These are phyloP conservation scores for Colletotrichum abscissum DNA, from an alignment of 2,329 filamentous ascomycete species.

Conservation along the genomic window DNA sequence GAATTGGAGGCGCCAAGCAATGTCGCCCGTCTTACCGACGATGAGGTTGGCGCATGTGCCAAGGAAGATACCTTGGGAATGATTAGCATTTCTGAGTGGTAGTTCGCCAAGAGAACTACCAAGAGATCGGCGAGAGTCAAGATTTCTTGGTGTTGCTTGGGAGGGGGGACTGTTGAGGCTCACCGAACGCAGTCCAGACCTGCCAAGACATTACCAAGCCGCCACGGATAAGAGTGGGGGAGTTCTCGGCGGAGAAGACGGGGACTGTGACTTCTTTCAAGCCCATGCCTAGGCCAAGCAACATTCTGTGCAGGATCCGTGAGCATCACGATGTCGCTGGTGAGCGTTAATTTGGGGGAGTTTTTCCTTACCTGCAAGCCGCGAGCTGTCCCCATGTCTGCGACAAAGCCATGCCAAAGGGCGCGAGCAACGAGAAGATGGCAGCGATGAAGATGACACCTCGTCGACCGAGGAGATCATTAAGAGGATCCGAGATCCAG, in stretches of 20 bases:
- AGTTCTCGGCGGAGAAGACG: slow-evolving; percentile 64
- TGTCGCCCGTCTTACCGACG: slow-evolving; percentile 67
- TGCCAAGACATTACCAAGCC: slow-evolving; percentile 67
- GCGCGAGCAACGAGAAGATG: slow-evolving; percentile 70
- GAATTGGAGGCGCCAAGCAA: slow-evolving; percentile 73
- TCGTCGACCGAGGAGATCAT: slow-evolving; percentile 68
- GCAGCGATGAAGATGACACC: slow-evolving; percentile 73
- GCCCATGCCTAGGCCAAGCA: slow-evolving; percentile 72
- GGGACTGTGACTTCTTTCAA: slow-evolving; percentile 61
- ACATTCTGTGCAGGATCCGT: slow-evolving; percentile 40
- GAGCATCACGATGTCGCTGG: neutral
- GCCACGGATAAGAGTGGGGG: slow-evolving; percentile 63
- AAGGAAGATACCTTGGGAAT: slow-evolving; percentile 67
- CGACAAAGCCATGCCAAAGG: slow-evolving; percentile 69
- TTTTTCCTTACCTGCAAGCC: slow-evolving; percentile 57
- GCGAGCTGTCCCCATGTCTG: slow-evolving; percentile 70
- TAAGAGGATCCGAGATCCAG: slow-evolving; percentile 73
- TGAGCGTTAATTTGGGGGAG: neutral
- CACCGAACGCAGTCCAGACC: slow-evolving; percentile 63
- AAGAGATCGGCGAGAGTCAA: neutral
- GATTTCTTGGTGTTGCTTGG: neutral
- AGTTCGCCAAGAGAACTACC: neutral
- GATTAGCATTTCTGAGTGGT: neutral
- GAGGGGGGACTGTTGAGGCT: neutral
- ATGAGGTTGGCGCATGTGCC: slow-evolving; percentile 74